Evolutionary conservation across 345 rosid species (phyloP), one percentile per base, ranked within the genome.

Genomic region (Hibiscus trionum): DNA sequence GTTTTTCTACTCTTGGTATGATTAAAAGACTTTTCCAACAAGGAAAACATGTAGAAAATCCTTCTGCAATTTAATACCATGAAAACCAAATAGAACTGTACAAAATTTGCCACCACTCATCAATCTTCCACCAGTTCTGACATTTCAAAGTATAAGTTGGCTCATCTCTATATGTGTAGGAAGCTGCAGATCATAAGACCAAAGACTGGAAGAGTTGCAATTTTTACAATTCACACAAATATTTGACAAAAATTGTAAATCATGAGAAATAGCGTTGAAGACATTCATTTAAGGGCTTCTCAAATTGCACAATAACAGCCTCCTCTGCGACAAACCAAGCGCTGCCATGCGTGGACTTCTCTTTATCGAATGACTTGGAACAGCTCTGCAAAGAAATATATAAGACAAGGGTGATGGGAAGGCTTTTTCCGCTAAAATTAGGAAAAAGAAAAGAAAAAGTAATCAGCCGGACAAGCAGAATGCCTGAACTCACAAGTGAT

Each of bases 311-410:
- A 5, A 80, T 52, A 61, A 87, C 76, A 52, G 71, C 78, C 80
- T 88, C 93, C 85, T 88, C 93, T 0, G 84, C 81, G 59, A 81
- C 81, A 53, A 74, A 39, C 97, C 97, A 92, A 27, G 80, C 86
- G 0, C 12, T 85, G 0, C 33, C 82, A 27, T 5, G 33, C 42
- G 11, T 65, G 64, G 73, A 65, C 24, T 53, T 72, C 55, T 75
- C 77, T 72, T 60, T 39, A 14, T 76, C 70, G 62, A 44, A 56
- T n/a, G 82, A 29, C 58, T 70, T 69, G 9, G 77, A 79, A 55
- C 97, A 94, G 76, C 83, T 84, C 97, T 94, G 86, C 49, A 70
- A 77, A 80, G 24, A 69, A 49, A 72, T 63, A 79, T 33, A 52
- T 7, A 39, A 35, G 5, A 39, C 26, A 16, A 27, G 16, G 4